These are phyloP conservation scores for Quercus ilex DNA, from an alignment of 306 rosid genomes.

Conservation along the genomic window DNA sequence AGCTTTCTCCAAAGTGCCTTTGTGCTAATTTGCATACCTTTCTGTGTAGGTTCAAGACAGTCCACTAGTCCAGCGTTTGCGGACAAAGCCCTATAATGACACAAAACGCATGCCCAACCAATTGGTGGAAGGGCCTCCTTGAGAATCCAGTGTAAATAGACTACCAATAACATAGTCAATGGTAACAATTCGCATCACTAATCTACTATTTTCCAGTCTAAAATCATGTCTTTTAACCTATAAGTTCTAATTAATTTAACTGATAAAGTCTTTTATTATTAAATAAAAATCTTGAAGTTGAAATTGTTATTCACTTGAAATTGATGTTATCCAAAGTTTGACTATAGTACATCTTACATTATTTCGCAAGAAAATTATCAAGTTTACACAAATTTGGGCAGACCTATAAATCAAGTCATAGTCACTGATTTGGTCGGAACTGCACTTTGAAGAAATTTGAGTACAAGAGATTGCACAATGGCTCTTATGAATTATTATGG, in stretches of 20 bases:
- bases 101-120: constrained; percentile 34
- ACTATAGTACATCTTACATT: constrained; percentile 14
- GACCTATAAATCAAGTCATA: constrained; percentile 9
- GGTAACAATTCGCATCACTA: background rate
- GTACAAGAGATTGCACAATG: background rate
- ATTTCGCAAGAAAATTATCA: constrained; percentile 28
- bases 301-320: background rate
- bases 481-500: too few relatives aligned
- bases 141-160: constrained; percentile 56
- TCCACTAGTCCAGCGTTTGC: constrained; percentile 18
- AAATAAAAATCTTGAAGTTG: too few relatives aligned
- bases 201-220: constrained; percentile 9
- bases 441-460: constrained; percentile 23
- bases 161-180: constrained; percentile 10
- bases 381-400: background rate
- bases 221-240: background rate
- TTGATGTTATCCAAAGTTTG: constrained; percentile 19
- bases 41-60: constrained; percentile 17
- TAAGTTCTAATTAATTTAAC: background rate
- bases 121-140: constrained; percentile 26
- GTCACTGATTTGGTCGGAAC: constrained; percentile 9
- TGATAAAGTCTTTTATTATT: too few relatives aligned
- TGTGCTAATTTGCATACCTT: constrained; percentile 7
- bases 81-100: constrained; percentile 35
- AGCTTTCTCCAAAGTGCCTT: background rate